Base-by-base conservation (phyloP, 2,329 filamentous ascomycete genomes). In the Trichophyton benhamiae region DNA sequence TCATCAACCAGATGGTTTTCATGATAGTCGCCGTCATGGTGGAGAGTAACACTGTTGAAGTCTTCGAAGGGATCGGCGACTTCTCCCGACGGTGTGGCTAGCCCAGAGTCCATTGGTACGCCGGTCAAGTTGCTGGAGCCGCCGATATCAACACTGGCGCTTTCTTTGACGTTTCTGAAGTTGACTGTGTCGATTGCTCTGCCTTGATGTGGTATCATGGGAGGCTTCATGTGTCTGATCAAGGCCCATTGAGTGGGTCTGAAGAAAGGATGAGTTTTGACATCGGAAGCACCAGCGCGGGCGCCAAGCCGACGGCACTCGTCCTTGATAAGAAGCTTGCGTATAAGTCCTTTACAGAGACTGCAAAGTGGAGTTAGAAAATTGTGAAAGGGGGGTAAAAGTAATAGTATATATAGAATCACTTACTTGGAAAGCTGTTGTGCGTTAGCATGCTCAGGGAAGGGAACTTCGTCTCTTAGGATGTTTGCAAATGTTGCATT, bases 401-500 rank as follows among this genome's bases (percentile, higher is more conserved):
- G n/a, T 44, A 25, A 58, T 25, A 8, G 30, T 57, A 48, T 57
- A 36, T 57, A n/a, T 30, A 20, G 38, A 36, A 25, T 58, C 52
- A 80, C 90, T 77, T 82, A 96, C 92, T 92, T 95, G 62, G 91
- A 95, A 62, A 95, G 89, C 72, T 89, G 89, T 4, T 91, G 90
- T 25, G 85, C 81, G 38, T 89, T 88, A 30, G 87, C 83, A 67
- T 94, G 88, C 69, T 99, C 94, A 0, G 94, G 91, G 76, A 99
- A 99, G 4, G 89, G 89, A 64, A 96, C 94, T 66, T 99, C 94
- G 73, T 99, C 94, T 60, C 91, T 82, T 65, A 99, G 76, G 67
- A 99, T 99, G 72, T 97, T 99, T 64, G 91, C 92, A 77, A 99
- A 99, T 0, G 94, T 99, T 13, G 91, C 91, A 69, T 97, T 99